Conservation (phyloP, 1,284 basidiomycete genomes). For the Marasmius oreades region DNA sequence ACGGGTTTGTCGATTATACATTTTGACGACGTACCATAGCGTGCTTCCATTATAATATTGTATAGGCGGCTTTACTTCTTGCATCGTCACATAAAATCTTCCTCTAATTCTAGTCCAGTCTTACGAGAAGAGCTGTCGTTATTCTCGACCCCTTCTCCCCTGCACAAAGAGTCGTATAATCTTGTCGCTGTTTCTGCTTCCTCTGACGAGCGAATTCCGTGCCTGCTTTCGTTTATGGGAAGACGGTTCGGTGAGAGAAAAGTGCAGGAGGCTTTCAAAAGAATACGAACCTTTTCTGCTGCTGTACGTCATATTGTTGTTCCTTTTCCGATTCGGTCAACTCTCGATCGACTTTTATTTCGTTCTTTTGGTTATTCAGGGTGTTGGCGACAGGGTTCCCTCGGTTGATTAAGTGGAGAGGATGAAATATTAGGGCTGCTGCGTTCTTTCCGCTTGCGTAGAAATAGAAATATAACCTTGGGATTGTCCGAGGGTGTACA, state of each 20-base stretch:
- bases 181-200: constrained; percentile 76
- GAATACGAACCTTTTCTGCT: constrained; percentile 12
- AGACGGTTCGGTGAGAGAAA: background rate
- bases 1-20: no score
- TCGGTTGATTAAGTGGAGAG: constrained; percentile 63
- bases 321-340: constrained; percentile 81
- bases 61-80: no score
- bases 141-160: constrained; percentile 40
- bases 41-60: no score
- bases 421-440: background rate
- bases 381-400: constrained; percentile 92
- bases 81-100: constrained; percentile 15
- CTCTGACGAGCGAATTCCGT: constrained; percentile 60
- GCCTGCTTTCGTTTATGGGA: constrained; percentile 69
- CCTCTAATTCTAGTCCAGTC: constrained; percentile 31
- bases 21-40: no score
- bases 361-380: constrained; percentile 91
- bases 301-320: constrained; percentile 10
- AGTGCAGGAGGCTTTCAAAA: no score
- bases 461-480: constrained; percentile 51
- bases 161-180: constrained; percentile 73
- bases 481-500: constrained; percentile 90
- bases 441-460: background rate
- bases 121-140: constrained; percentile 35
- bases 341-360: constrained; percentile 82